Evolutionary conservation across 2,329 filamentous ascomycete species (phyloP), one percentile per base, ranked within the genome.

Genomic region (Aspergillus terreus): DNA sequence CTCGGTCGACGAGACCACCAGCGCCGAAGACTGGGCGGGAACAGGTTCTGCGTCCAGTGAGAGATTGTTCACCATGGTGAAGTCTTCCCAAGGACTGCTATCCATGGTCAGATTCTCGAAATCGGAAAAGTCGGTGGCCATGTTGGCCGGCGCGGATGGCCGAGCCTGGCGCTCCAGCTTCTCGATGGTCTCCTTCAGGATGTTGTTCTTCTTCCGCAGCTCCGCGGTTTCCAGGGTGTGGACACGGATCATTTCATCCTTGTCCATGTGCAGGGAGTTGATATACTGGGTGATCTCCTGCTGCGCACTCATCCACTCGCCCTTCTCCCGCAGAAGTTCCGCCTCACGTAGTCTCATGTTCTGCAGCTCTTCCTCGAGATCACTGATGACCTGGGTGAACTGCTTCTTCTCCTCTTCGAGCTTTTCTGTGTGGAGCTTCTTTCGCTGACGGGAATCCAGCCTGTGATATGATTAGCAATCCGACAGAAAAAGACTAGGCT

Each of bases 401-500:
- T 88, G 83, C 79, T 96, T 96, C 81, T 97, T 96, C 78, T 97
- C 92, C 71, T 94, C 88, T 72, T 97, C 94, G 43, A 97, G 83
- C 63, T 94, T 86, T 76, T 97, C 94, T 32, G 94, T 97, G 76
- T 97, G 92, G 75, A 90, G 88, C 83, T 97, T 97, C 82, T 97
- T 99, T 63, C 94, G 86, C 73, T 97, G 92, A 60, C 94, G 85
- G 42, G 94, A 97, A 76, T 97, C 92, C 63, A 99, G 87, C 60
- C 90, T 95, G 49, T 38, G 47, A 19, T 41, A 12, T 42, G 17
- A 51, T 52, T 56, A 49, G 14, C 51, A 50, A 46, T n/a, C 19
- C 10, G 17, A 45, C 4, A 45, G 58, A 61, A 61, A 50, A 53
- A 58, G 58, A 60, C 15, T 6, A 42, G 35, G 36, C 27, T 30